phyloP scores from a whole-genome alignment of 192 early-diverging fungal species.

The Coemansia sp. region DNA sequence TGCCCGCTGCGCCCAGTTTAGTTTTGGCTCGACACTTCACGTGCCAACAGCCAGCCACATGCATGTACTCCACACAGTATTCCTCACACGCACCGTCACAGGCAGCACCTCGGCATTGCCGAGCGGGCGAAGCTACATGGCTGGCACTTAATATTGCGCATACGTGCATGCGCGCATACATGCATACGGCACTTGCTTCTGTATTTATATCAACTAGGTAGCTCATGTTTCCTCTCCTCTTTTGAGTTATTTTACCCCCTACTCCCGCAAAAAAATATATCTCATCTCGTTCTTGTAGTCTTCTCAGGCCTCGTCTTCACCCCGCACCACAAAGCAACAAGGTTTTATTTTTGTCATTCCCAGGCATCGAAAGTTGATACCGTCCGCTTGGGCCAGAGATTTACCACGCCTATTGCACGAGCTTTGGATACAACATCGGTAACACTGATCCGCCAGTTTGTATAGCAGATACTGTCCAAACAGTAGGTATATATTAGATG shows the following conservation, averaged over 20 bases:
- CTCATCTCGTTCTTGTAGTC: neutral
- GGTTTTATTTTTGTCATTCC: neutral
- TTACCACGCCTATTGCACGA: neutral
- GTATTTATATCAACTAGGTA: neutral
- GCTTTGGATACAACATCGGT: neutral
- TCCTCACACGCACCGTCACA: slow-evolving; percentile 5
- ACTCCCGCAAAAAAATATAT: neutral
- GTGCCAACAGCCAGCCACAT: slow-evolving; percentile 6
- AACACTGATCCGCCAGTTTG: neutral
- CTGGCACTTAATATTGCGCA: slow-evolving; percentile 7
- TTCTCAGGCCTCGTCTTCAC: neutral
- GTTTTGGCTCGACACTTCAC: neutral
- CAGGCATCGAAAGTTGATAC: neutral
- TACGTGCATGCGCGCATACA: slow-evolving; percentile 7
- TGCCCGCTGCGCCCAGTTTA: neutral
- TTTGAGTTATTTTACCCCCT: neutral
- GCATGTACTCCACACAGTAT: slow-evolving; percentile 6
- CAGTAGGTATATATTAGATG: neutral
- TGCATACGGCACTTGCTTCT: slow-evolving; percentile 3
- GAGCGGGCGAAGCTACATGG: slow-evolving; percentile 3
- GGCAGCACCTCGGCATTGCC: slow-evolving; percentile 5
- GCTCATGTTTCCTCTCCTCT: neutral
- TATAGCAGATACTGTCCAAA: neutral
- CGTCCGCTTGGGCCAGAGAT: neutral
- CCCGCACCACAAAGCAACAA: neutral